Base-by-base conservation (phyloP, 257 asterid genomes). In the Thymus quinquecostatus region DNA sequence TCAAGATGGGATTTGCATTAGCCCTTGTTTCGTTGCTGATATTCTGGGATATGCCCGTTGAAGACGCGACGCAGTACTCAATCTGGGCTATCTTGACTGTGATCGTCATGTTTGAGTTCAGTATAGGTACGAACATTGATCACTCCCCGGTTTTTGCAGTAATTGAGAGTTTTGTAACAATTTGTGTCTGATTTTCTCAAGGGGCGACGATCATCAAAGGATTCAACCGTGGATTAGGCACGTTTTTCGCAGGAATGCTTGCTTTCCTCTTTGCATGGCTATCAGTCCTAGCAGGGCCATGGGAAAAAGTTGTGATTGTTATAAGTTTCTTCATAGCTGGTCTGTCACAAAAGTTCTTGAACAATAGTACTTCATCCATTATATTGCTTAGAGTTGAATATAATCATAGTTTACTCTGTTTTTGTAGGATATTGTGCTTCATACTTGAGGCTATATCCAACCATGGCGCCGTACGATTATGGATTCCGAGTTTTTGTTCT, bases 61-160 rank as follows among this genome's bases (percentile, higher is more conserved):
- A 70, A 32, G 89, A 90, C 69, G 69, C 85, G 29, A 75, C 88
- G 29, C 80, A 78, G 81, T 84, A 74, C 74, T 78, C 90, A 11
- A 88, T 90, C 2, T 88, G 96, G 97, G 96, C 92, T 6, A 88
- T 90, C 36, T 83, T 88, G 10, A 88, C 94, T 3, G 97, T 90
- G 1, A 83, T 88, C 5, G 97, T 90, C 11, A 89, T 88, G 78
- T 90, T 90, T 27, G 97, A 90, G 75, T 90, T 90, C 85, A 90
- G 96, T 72, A 86, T 88, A 75, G 97, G 96, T 89, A 85, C 30
- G 14, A 14, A 11, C 64, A 1, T 28, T 64, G 27, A 41, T 43
- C n/a, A 47, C 47, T 4, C 0, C 10, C 4, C 11, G 10, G 10
- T 5, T 58, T 11, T 58, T 14, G 58, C 58, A 41, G 8, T 41